Evolutionary conservation across 2,329 filamentous ascomycete genomes (phyloP).

Genomic region (Penicillium concentricum): DNA sequence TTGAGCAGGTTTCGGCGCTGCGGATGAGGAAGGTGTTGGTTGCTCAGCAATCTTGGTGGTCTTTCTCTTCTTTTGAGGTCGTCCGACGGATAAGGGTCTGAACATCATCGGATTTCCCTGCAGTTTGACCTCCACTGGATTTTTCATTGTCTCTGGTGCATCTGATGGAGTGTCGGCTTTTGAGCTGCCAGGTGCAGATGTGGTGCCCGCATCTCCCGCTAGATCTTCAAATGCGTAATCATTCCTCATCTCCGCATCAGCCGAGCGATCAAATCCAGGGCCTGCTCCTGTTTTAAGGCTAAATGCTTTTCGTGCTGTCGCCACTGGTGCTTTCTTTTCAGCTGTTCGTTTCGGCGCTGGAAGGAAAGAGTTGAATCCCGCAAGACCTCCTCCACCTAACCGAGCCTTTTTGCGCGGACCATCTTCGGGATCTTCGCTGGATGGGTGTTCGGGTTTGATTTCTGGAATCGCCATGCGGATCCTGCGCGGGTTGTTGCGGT

Average conservation of each 20-base stretch:
- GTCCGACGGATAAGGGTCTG: slow-evolving; percentile 78
- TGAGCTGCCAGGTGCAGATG: slow-evolving; percentile 28
- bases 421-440: slow-evolving; percentile 42
- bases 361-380: slow-evolving; percentile 81
- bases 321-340: slow-evolving; percentile 32
- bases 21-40: slow-evolving; percentile 13
- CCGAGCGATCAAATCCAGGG: slow-evolving; percentile 73
- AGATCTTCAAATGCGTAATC: slow-evolving; percentile 28
- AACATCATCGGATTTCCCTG: slow-evolving; percentile 84
- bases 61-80: slow-evolving; percentile 71
- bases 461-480: slow-evolving; percentile 77
- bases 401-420: slow-evolving; percentile 69
- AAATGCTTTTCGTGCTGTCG: slow-evolving; percentile 57
- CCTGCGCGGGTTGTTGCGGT: slow-evolving; percentile 76
- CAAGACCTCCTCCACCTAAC: slow-evolving; percentile 66
- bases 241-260: slow-evolving; percentile 41
- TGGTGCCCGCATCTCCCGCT: slow-evolving; percentile 34
- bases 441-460: slow-evolving; percentile 40
- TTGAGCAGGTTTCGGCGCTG: slow-evolving; percentile 16
- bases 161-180: slow-evolving; percentile 5
- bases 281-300: slow-evolving; percentile 80
- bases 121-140: slow-evolving; percentile 46
- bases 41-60: slow-evolving; percentile 31
- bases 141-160: slow-evolving; percentile 11
- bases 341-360: slow-evolving; percentile 71